Base-by-base conservation (phyloP, 208 protist genomes). In the Porcisia deanei region DNA sequence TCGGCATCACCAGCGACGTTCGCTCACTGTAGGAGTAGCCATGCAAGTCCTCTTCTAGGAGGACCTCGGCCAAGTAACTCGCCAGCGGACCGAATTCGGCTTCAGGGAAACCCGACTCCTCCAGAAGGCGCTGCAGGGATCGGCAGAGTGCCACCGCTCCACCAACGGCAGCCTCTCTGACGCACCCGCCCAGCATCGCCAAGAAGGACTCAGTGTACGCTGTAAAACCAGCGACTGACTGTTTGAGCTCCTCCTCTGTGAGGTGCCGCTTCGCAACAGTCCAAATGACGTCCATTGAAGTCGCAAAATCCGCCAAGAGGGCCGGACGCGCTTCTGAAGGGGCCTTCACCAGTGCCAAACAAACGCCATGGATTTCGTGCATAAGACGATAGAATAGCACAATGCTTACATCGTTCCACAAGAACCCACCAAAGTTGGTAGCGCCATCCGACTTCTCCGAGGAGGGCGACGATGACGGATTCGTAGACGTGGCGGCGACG, bases 1-100 rank as follows among this genome's bases (percentile, higher is more conserved):
- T 60, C 45, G 85, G 81, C 30, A 94, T 73, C 14, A 60, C 59
- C 39, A 88, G 34, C 22, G 79, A 80, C 9, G 85, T 39, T 5
- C 92, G 87, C 75, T 84, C 71, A n/a, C 77, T 83, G 81, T 97
- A 97, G 16, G 91, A 91, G 73, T 97, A 97, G n/a, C 85, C 79
- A 53, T 81, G 70, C 34, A 78, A 45, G 53, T 97, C 86, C 20
- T 79, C 80, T 30, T 58, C 41, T 58, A 88, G 81, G 0, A 79
- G 73, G 58, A 88, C 45, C 37, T 84, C 85, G 0, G 77, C 80
- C 4, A 85, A 43, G 43, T 91, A 61, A 9, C 73, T 70, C 5
- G 82, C 34, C 34, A 91, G 59, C 34, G 71, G 64, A 1, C 81
- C 82, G n/a, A 80, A 81, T 39, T 95, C 89, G 18, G 88, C 85